Percentiles rank a stretch among this genome's conserved stretches.
These are phyloP conservation scores for Fraxinus albicans DNA, from an alignment of 305 asterid genomes.

Conservation along the genomic window DNA sequence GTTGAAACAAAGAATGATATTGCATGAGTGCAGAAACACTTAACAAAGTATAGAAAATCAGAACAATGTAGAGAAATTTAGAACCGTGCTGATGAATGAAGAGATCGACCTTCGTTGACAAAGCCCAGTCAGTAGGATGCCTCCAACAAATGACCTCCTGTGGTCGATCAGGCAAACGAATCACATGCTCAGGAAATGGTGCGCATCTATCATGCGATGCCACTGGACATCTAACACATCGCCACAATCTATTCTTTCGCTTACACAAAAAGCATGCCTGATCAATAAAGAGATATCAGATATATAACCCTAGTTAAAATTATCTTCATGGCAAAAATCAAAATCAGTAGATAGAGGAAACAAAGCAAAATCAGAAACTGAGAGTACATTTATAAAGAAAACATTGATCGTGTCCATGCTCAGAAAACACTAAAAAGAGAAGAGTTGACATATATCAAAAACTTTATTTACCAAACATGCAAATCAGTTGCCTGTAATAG, in stretches of 20 bases:
- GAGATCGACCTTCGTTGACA: constrained; percentile 48
- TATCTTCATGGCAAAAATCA: background rate
- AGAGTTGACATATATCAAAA: background rate
- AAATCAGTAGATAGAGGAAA: too few relatives aligned
- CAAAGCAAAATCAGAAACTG: constrained; percentile 4
- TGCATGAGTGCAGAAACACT: background rate
- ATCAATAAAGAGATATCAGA: constrained; percentile 22
- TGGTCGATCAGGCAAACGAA: constrained; percentile 53
- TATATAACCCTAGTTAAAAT: constrained; percentile 14
- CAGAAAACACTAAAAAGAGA: background rate
- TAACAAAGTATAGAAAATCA: background rate
- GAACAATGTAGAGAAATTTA: background rate
- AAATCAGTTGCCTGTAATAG: background rate
- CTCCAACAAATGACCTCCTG: constrained; percentile 87
- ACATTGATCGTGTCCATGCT: constrained; percentile 2
- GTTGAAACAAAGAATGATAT: constrained; percentile 7
- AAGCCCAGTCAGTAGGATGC: constrained; percentile 58
- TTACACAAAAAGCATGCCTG: constrained; percentile 85
- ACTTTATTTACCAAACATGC: background rate
- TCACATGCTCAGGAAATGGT: constrained; percentile 76
- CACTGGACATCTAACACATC: constrained; percentile 68
- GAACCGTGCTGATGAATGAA: constrained; percentile 28
- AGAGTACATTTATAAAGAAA: constrained; percentile 1
- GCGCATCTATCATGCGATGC: constrained; percentile 81
- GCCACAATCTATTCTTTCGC: constrained; percentile 63